Base-by-base conservation (phyloP, 108 stramenopile species). In the Ochromonas danica region DNA sequence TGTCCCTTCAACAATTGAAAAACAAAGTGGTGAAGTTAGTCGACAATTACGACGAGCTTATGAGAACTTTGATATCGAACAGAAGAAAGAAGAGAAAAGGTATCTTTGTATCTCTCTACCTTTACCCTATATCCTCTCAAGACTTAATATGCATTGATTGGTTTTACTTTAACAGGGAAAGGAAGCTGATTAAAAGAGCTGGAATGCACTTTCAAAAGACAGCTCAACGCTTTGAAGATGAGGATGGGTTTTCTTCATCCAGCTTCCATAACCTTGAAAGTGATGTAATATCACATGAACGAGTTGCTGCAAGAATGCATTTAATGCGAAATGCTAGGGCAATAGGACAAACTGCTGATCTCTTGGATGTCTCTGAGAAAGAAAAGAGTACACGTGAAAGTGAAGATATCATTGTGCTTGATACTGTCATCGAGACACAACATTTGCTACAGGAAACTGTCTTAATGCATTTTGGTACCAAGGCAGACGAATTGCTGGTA, bases 51-150 rank as follows among this genome's bases (percentile, higher is more conserved):
- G 38, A 33, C 6, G 51, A 60, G 45, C 43, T 6, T 75, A 75
- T 60, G 72, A 75, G 38, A 75, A 6, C 3, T 75, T 75, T 60
- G 72, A 75, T 41, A 75, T 75, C 22, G 72, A 75, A 41, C 6
- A 75, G 31, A 45, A 42, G 31, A 75, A 75, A 41, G 72, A 60
- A 75, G 31, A 42, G 40, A 75, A 75, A 36, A 27, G 41, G 67
- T 70, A 42, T 70, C 6, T 14, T 22, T 14, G 67, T 70, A 42
- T 70, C 6, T 14, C 36, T 14, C 6, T 51, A 51, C 22, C 6
- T 14, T 51, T 14, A 51, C 6, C 22, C 22, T 51, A 51, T 51
- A 14, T 6, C 45, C 6, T 51, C 45, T 14, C 45, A 51, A 51
- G 45, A 14, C 14, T 14, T 14, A 51, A 51, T 51, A 51, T 51